Percentiles rank a stretch among this genome's conserved stretches.
Conservation (phyloP, 2,329 filamentous ascomycete species). For the Fusarium sp. region DNA sequence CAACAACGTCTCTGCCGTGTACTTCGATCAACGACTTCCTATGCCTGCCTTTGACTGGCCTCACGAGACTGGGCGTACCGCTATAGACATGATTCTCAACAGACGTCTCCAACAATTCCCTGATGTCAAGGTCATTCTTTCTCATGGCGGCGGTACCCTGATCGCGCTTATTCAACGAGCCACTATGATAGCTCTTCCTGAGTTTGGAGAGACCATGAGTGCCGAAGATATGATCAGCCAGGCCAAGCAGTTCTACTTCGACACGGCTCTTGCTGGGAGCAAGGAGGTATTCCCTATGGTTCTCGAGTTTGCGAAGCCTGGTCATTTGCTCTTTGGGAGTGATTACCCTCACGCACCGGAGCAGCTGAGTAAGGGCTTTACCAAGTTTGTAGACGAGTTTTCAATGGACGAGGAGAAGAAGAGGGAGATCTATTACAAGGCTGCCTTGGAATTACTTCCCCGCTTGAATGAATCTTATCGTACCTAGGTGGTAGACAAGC, state of each 20-base stretch:
- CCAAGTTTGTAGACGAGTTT: too few relatives aligned
- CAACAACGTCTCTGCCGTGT: background rate
- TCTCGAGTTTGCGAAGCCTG: background rate
- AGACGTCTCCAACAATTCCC: background rate
- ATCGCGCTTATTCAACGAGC: background rate
- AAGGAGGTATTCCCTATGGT: background rate
- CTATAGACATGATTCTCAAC: background rate
- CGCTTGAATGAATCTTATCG: background rate
- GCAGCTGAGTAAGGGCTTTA: background rate
- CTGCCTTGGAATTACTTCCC: background rate
- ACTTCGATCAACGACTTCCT: background rate
- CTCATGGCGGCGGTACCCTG: background rate
- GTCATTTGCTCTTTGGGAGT: background rate
- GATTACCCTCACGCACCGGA: background rate
- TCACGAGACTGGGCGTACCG: background rate
- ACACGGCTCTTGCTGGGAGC: background rate
- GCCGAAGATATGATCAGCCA: background rate
- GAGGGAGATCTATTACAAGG: too few relatives aligned
- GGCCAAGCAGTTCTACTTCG: background rate
- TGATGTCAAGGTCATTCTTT: background rate
- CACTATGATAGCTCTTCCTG: background rate
- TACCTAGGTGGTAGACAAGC: accelerated
- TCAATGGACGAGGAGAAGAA: too few relatives aligned
- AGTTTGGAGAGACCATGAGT: background rate
- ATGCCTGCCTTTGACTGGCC: background rate